Conservation (phyloP, 1,284 basidiomycete species). For the Pisolithus thermaeus region DNA sequence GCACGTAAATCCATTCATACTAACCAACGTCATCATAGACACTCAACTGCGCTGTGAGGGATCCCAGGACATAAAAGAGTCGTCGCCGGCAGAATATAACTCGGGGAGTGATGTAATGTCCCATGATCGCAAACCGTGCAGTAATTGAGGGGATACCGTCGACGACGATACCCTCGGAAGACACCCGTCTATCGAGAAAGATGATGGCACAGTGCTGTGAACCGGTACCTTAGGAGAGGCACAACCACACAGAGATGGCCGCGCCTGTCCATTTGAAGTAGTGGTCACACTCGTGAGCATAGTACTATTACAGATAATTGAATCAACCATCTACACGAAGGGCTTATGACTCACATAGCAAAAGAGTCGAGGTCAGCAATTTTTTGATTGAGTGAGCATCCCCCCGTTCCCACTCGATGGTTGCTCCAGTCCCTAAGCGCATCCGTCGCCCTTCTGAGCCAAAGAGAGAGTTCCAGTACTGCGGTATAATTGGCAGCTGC, state of each 20-base stretch:
- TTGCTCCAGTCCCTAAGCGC: slow-evolving; percentile 45
- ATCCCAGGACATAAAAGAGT: slow-evolving; percentile 44
- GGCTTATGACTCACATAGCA: slow-evolving; percentile 42
- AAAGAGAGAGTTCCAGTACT: slow-evolving; percentile 55
- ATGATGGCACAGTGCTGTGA: not conserved
- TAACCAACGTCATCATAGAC: not conserved
- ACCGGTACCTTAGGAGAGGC: slow-evolving; percentile 6
- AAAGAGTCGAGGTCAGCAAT: slow-evolving; percentile 53
- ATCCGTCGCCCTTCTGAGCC: slow-evolving; percentile 53
- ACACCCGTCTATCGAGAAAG: slow-evolving; percentile 8
- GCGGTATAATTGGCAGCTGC: slow-evolving; percentile 48
- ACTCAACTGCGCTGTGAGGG: slow-evolving; percentile 26
- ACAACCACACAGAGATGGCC: slow-evolving; percentile 9
- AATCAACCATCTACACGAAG: not conserved
- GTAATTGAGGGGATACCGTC: slow-evolving; percentile 21
- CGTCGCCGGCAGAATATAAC: slow-evolving; percentile 30
- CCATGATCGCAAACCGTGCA: slow-evolving; percentile 30
- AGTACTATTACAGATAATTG: slow-evolving; percentile 21
- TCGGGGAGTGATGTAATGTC: slow-evolving; percentile 21
- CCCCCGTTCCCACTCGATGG: slow-evolving; percentile 38
- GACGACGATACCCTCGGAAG: slow-evolving; percentile 9
- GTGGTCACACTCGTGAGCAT: slow-evolving; percentile 33
- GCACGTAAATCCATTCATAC: not conserved
- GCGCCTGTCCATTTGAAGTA: slow-evolving; percentile 19
- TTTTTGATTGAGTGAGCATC: slow-evolving; percentile 47